These are phyloP conservation scores for Ogataea pilisensis DNA, from an alignment of 805 yeast genomes.

Conservation along the genomic window DNA sequence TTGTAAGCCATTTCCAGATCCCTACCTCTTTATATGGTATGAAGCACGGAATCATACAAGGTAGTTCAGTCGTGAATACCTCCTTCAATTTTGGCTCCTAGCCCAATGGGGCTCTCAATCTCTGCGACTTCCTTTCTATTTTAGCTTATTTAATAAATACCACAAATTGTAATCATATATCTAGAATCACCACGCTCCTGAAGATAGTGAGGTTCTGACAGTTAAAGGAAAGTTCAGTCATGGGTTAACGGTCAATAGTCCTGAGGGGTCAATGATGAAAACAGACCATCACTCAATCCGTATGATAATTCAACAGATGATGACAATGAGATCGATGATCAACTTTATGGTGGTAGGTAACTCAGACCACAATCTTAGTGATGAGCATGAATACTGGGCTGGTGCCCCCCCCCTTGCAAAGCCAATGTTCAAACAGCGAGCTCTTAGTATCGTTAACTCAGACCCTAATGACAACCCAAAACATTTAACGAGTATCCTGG, in stretches of 20 bases:
- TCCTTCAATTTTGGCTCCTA: neutral
- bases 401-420: conserved; percentile 1
- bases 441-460: neutral
- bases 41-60: too few species aligned
- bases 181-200: too few species aligned
- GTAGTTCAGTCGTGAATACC: neutral
- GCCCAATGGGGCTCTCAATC: too few species aligned
- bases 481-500: neutral
- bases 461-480: neutral
- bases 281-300: neutral
- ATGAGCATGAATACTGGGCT: too few species aligned
- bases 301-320: neutral
- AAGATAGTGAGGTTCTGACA: too few species aligned
- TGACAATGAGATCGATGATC: neutral
- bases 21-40: too few species aligned
- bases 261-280: neutral
- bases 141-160: too few species aligned
- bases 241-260: conserved; percentile 1
- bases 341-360: neutral
- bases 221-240: neutral
- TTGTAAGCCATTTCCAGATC: too few species aligned
- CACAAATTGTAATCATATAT: too few species aligned
- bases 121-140: too few species aligned
- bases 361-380: too few species aligned
- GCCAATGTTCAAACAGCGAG: neutral